Conservation (phyloP, 768 basidiomycete species). For the Lactifluus piperatus region DNA sequence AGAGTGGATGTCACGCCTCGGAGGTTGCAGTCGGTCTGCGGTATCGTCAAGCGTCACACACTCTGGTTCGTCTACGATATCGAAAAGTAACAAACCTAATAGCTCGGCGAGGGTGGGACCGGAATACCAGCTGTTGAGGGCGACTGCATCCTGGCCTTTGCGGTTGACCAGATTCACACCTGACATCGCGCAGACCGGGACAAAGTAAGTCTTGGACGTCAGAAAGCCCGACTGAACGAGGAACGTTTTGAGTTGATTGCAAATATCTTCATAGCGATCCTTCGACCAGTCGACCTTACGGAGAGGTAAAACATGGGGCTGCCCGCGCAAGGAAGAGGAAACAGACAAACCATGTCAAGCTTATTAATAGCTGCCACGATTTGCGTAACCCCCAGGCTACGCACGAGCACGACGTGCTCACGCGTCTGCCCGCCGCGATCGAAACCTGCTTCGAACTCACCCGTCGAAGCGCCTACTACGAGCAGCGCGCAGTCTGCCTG, state of each 20-base stretch:
- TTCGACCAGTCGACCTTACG: conserved; percentile 79
- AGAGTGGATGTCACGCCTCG: conserved; percentile 61
- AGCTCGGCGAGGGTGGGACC: conserved; percentile 80
- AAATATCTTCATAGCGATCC: conserved; percentile 81
- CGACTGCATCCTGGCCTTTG: conserved; percentile 37
- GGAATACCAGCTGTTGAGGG: conserved; percentile 66
- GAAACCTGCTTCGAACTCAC: conserved; percentile 96
- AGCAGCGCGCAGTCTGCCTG: conserved; percentile 94
- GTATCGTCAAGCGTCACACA: background rate
- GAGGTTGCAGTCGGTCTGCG: conserved; percentile 74
- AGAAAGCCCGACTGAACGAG: conserved; percentile 83
- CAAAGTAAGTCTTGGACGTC: conserved; percentile 67
- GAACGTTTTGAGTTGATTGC: conserved; percentile 65
- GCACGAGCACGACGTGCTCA: conserved; percentile 85
- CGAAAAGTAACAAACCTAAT: conserved; percentile 46
- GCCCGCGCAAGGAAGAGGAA: background rate
- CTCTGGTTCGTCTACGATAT: background rate
- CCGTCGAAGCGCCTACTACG: conserved; percentile 82
- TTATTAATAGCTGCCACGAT: conserved; percentile 94
- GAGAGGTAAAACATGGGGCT: background rate
- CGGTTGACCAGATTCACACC: conserved; percentile 71
- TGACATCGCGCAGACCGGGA: conserved; percentile 84
- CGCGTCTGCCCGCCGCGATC: conserved; percentile 91
- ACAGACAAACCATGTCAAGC: conserved; percentile 65
- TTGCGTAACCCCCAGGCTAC: conserved; percentile 87